A percentile compares a stretch with the other conserved stretches of the same genome.
Conservation (phyloP, 768 basidiomycete genomes). For the Collybia nuda region DNA sequence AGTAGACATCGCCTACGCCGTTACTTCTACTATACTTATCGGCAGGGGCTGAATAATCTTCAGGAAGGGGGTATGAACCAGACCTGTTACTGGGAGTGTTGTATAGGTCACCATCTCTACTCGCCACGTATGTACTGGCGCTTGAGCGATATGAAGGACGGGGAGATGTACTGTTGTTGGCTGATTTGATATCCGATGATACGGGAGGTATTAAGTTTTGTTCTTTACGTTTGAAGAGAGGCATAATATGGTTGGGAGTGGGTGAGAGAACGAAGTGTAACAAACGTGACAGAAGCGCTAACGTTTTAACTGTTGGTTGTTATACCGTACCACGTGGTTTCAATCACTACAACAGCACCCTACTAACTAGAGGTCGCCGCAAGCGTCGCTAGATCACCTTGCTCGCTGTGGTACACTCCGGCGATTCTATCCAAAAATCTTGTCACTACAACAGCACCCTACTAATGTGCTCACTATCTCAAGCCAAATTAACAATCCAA, state of each 20-base stretch:
- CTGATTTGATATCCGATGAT: constrained; percentile 23
- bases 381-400: too few relatives aligned
- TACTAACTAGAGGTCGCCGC: too few relatives aligned
- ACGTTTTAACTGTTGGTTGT: too few relatives aligned
- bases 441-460: too few relatives aligned
- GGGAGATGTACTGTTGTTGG: constrained; percentile 30
- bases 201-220: constrained; percentile 71
- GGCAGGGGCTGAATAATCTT: constrained; percentile 20
- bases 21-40: constrained; percentile 54
- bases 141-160: constrained; percentile 47
- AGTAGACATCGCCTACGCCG: constrained; percentile 63
- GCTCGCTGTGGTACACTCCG: too few relatives aligned
- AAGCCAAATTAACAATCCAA: too few relatives aligned
- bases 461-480: too few relatives aligned
- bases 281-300: neutral
- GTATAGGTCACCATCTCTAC: constrained; percentile 67
- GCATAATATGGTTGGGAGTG: constrained; percentile 42
- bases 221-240: constrained; percentile 69
- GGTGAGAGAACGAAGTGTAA: constrained; percentile 3
- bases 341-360: too few relatives aligned
- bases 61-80: constrained; percentile 9
- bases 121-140: constrained; percentile 65
- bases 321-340: too few relatives aligned
- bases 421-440: too few relatives aligned
- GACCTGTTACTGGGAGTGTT: constrained; percentile 23